These are phyloP conservation scores for Hypoxylon intermedium DNA, from an alignment of 495 filamentous ascomycete species.

Conservation along the genomic window DNA sequence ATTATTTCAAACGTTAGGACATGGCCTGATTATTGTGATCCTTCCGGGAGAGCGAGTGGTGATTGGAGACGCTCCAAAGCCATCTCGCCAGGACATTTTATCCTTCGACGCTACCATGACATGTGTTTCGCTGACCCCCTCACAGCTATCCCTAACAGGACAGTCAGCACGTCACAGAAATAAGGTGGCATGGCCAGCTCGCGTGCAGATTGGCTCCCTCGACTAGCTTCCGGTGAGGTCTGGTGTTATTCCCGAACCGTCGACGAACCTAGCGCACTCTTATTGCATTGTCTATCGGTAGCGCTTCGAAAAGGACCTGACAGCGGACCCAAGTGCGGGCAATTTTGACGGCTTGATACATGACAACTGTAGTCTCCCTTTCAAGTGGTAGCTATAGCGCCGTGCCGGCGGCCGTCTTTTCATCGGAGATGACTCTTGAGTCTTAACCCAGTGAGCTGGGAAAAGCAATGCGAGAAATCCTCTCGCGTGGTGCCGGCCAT, in stretches of 20 bases:
- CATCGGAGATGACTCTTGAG: slow-evolving; percentile 11
- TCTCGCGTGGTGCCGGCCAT: slow-evolving; percentile 23
- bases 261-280: slow-evolving; percentile 13
- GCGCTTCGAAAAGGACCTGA: slow-evolving; percentile 9
- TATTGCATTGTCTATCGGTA: slow-evolving; percentile 18
- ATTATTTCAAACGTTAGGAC: background rate
- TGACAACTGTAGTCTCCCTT: slow-evolving; percentile 14
- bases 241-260: slow-evolving; percentile 21
- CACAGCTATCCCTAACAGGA: slow-evolving; percentile 3
- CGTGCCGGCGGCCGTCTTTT: background rate
- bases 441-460: slow-evolving; percentile 22
- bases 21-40: slow-evolving; percentile 30
- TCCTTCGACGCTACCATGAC: background rate
- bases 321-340: slow-evolving; percentile 10
- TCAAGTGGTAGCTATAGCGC: slow-evolving; percentile 6
- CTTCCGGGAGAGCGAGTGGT: slow-evolving; percentile 6
- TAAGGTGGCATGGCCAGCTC: slow-evolving; percentile 9
- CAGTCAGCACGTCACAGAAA: slow-evolving; percentile 10
- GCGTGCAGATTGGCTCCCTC: background rate
- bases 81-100: slow-evolving; percentile 4
- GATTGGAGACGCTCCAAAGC: slow-evolving; percentile 12
- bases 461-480: slow-evolving; percentile 17
- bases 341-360: slow-evolving; percentile 23
- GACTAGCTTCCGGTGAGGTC: slow-evolving; percentile 1
- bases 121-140: background rate